These are phyloP conservation scores for Pichia sp. DNA, from an alignment of 1,139 yeast genomes.

Conservation along the genomic window DNA sequence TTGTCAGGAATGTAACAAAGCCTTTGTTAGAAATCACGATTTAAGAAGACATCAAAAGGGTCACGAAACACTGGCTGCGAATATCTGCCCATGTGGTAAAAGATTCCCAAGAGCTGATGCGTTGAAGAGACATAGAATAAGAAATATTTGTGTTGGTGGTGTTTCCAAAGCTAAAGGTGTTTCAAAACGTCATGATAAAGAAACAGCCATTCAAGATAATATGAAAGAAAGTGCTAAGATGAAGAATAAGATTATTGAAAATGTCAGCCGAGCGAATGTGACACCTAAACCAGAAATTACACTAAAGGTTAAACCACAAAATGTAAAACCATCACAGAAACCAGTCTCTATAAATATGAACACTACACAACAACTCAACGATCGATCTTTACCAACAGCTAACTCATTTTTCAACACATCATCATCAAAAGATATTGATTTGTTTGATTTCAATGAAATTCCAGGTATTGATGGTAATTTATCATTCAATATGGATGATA, in stretches of 20 bases:
- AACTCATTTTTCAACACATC: neutral
- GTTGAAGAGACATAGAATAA: slow-evolving; percentile 70
- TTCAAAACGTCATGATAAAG: slow-evolving; percentile 7
- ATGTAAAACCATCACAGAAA: neutral
- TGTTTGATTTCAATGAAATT: slow-evolving; percentile 14
- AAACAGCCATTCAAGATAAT: neutral
- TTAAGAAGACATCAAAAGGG: slow-evolving; percentile 87
- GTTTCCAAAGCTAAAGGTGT: slow-evolving; percentile 37
- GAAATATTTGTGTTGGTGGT: slow-evolving; percentile 80
- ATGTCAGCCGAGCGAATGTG: neutral
- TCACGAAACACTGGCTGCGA: slow-evolving; percentile 68
- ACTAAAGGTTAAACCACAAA: neutral
- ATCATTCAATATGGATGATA: slow-evolving; percentile 14
- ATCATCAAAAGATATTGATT: slow-evolving; percentile 4
- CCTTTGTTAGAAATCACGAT: slow-evolving; percentile 91
- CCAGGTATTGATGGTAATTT: slow-evolving; percentile 9
- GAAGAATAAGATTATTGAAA: slow-evolving; percentile 10
- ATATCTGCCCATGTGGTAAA: slow-evolving; percentile 87
- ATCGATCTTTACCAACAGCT: neutral
- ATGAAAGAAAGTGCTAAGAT: slow-evolving; percentile 3
- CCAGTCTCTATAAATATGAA: too few relatives aligned
- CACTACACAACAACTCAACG: neutral
- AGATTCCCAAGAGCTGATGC: slow-evolving; percentile 91
- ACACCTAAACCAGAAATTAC: neutral
- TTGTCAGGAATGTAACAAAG: slow-evolving; percentile 58